Percentiles rank a stretch among this genome's conserved stretches.
These are phyloP conservation scores for Meredithiella fracta DNA, from an alignment of 2,329 filamentous ascomycete species.

Conservation along the genomic window DNA sequence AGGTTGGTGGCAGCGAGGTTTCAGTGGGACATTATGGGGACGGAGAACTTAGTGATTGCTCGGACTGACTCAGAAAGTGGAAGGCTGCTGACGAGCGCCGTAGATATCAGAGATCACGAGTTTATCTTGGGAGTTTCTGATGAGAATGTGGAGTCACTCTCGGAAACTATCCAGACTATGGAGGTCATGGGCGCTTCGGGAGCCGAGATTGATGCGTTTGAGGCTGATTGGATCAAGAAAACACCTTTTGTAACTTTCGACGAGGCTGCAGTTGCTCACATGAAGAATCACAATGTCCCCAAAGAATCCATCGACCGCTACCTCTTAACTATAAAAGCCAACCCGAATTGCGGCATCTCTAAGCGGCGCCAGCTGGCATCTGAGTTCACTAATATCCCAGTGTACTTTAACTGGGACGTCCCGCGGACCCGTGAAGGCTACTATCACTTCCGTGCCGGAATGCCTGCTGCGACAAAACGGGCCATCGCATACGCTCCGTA, in stretches of 20 bases:
- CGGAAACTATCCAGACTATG: slow-evolving; percentile 82
- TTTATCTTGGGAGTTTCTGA: slow-evolving; percentile 83
- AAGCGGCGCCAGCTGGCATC: slow-evolving; percentile 58
- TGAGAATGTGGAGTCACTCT: slow-evolving; percentile 55
- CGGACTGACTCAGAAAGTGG: slow-evolving; percentile 92
- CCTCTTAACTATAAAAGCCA: slow-evolving; percentile 39
- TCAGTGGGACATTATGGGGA: slow-evolving; percentile 97
- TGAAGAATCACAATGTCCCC: slow-evolving; percentile 47
- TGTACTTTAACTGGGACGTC: slow-evolving; percentile 80
- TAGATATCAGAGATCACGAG: slow-evolving; percentile 90
- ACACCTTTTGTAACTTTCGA: slow-evolving; percentile 82
- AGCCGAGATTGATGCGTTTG: slow-evolving; percentile 68
- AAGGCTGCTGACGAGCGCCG: slow-evolving; percentile 71
- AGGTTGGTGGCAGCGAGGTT: slow-evolving; percentile 80
- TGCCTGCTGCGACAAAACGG: slow-evolving; percentile 78
- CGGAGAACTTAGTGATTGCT: slow-evolving; percentile 85
- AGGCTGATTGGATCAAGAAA: slow-evolving; percentile 74
- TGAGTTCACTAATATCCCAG: slow-evolving; percentile 45
- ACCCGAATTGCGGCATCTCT: slow-evolving; percentile 62
- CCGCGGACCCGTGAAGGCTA: slow-evolving; percentile 86
- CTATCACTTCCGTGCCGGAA: slow-evolving; percentile 77
- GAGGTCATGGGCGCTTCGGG: slow-evolving; percentile 63
- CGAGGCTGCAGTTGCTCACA: slow-evolving; percentile 66
- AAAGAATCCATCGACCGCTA: slow-evolving; percentile 53
- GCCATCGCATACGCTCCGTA: slow-evolving; percentile 82